phyloP scores from a whole-genome alignment of 164 flowering plant species.

The Platanus orientalis region DNA sequence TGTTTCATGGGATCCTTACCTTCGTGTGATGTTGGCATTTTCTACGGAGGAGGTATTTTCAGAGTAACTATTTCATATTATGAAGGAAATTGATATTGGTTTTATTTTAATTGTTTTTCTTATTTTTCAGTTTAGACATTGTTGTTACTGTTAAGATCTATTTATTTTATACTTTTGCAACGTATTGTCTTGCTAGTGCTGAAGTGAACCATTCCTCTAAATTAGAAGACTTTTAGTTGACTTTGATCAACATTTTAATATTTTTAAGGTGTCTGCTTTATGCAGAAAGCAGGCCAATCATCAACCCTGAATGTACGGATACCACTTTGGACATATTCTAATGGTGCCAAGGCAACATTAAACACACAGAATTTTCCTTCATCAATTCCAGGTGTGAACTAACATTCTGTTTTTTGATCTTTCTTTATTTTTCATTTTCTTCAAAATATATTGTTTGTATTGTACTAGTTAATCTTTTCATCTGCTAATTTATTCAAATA shows the following conservation, averaged over 20 bases:
- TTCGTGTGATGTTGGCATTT: slow-evolving; percentile 45
- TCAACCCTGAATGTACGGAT: slow-evolving; percentile 65
- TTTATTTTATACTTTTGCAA: too few species aligned
- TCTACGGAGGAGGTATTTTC: slow-evolving; percentile 41
- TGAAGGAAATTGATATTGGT: neutral
- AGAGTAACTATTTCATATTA: neutral
- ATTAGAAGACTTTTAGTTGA: too few species aligned
- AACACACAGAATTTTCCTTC: slow-evolving; percentile 42
- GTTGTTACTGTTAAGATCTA: too few species aligned
- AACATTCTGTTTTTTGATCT: neutral
- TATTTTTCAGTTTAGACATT: too few species aligned
- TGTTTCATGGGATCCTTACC: slow-evolving; percentile 58
- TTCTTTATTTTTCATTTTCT: neutral
- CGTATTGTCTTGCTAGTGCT: too few species aligned
- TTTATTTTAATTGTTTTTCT: too few species aligned
- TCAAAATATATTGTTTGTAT: neutral
- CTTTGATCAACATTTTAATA: too few species aligned
- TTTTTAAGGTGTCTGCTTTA: neutral
- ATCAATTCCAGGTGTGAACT: slow-evolving; percentile 56
- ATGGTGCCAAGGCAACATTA: slow-evolving; percentile 44
- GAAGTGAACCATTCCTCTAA: too few species aligned
- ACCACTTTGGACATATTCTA: slow-evolving; percentile 63
- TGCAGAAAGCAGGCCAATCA: slow-evolving; percentile 31
- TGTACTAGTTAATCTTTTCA: neutral
- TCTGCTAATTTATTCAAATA: neutral